Evolutionary conservation across 768 basidiomycete species (phyloP), one percentile per base, ranked within the genome.

Genomic region (Mycena capillaripes): DNA sequence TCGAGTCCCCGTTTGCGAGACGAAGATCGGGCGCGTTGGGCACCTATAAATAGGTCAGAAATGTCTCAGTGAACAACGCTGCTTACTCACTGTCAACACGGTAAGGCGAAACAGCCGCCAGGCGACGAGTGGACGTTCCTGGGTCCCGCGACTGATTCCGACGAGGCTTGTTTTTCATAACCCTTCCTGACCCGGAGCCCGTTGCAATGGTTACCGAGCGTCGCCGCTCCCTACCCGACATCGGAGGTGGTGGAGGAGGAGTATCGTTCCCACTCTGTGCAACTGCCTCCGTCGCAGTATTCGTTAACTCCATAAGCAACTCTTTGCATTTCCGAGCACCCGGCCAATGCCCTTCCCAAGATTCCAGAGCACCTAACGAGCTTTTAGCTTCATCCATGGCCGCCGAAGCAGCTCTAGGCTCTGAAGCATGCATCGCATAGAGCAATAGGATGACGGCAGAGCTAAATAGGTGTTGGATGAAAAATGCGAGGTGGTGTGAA

Each of bases 261-360:
- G 76, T 72, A 67, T 80, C 78, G 68, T 52, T 74, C 67, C 75
- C 67, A 63, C 79, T 80, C 71, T 86, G 82, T 32, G 81, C 82
- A 56, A 94, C 90, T 34, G 93, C 93, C 66, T 92, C 92, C 52
- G 84, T 89, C 5, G 93, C 91, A 11, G 92, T 95, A 50, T 83
- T 90, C 36, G 89, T 87, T 60, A 95, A 84, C 74, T 94, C 93
- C 53, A 87, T 82, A 44, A 95, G 88, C 46, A 95, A 82, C 77
- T 95, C 94, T 81, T 91, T 95, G 86, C 95, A 95, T 81, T 96
- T 96, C 48, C 90, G 88, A 72, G 94, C 95, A 19, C 95, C 95
- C 25, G 95, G 95, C 95, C 95, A 96, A 66, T 89, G 87, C 2
- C 93, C 93, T 79, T 95, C 95, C 92, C 94, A 95, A 8, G 90